These are phyloP conservation scores for Pichia cactophila DNA, from an alignment of 1,139 yeast species.

Conservation along the genomic window DNA sequence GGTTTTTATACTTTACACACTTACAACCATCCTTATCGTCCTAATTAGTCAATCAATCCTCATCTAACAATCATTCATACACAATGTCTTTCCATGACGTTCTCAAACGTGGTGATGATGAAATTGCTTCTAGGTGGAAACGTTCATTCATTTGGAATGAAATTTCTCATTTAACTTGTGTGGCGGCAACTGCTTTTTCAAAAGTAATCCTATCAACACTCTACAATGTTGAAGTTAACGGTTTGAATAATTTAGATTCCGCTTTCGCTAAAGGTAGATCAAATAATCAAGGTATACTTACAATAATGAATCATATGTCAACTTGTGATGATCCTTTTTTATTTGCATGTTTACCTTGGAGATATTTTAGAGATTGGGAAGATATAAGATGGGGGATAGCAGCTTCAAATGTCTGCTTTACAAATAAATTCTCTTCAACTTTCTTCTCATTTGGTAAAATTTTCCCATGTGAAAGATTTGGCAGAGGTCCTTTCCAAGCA, in stretches of 20 bases:
- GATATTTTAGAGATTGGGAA: conserved; percentile 54
- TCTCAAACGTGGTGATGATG: conserved; percentile 66
- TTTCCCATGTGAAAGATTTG: conserved; percentile 78
- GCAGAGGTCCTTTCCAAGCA: conserved; percentile 88
- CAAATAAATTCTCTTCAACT: conserved; percentile 41
- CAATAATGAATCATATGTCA: conserved; percentile 96
- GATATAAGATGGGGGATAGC: conserved; percentile 91
- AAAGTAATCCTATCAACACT: conserved; percentile 53
- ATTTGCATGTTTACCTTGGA: conserved; percentile 81
- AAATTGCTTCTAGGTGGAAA: conserved; percentile 57
- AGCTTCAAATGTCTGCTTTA: conserved; percentile 85
- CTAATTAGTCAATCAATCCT: too few species aligned
- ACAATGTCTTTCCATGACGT: conserved; percentile 71
- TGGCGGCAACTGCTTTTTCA: conserved; percentile 56
- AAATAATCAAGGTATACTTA: conserved; percentile 68
- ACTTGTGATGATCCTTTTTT: conserved; percentile 88
- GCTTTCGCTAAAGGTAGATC: conserved; percentile 55
- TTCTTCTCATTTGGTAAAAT: conserved; percentile 88
- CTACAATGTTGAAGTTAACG: conserved; percentile 56
- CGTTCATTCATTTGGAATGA: conserved; percentile 52
- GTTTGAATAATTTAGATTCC: conserved; percentile 53
- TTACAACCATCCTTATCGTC: too few species aligned
- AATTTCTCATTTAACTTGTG: conserved; percentile 63
- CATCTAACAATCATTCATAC: too few species aligned
- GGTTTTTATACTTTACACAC: too few species aligned